phyloP scores from a whole-genome alignment of 352 stramenopile genomes.

The Plasmopara muralis region DNA sequence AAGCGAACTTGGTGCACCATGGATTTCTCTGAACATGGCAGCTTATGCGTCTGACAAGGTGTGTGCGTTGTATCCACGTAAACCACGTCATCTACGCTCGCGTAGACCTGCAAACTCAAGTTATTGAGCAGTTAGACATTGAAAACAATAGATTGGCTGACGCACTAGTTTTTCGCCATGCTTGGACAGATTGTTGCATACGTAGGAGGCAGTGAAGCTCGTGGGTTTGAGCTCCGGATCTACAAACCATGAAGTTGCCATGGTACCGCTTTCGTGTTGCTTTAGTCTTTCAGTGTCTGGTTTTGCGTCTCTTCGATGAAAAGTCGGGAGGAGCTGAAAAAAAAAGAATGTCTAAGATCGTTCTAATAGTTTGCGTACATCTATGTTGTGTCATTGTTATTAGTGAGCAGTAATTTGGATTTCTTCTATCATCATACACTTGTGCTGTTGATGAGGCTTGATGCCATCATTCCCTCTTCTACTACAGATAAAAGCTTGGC shows the following conservation, averaged over 20 bases:
- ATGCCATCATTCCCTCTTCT: conserved; percentile 11
- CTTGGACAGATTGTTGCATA: conserved; percentile 53
- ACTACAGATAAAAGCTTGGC: conserved; percentile 18
- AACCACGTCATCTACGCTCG: conserved; percentile 39
- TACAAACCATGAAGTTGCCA: conserved; percentile 41
- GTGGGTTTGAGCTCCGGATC: conserved; percentile 42
- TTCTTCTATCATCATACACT: conserved; percentile 26
- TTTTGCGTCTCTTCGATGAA: conserved; percentile 15
- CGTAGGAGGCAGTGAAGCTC: conserved; percentile 36
- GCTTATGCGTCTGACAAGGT: conserved; percentile 32
- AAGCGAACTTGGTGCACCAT: conserved; percentile 60
- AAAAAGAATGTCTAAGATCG: conserved; percentile 12
- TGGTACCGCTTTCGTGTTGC: conserved; percentile 5
- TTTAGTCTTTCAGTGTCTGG: conserved; percentile 1
- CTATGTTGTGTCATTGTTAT: conserved; percentile 5
- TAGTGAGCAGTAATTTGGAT: conserved; percentile 15
- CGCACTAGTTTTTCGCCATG: conserved; percentile 37
- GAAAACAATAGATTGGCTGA: neutral
- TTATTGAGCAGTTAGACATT: conserved; percentile 1
- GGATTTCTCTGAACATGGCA: conserved; percentile 42
- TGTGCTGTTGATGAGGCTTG: conserved; percentile 6
- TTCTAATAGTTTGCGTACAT: conserved; percentile 12
- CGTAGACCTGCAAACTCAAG: conserved; percentile 29
- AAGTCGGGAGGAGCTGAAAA: conserved; percentile 8
- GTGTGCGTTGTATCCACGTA: conserved; percentile 37